phyloP scores from a whole-genome alignment of 306 rosid genomes.

The Carpinus viminea region DNA sequence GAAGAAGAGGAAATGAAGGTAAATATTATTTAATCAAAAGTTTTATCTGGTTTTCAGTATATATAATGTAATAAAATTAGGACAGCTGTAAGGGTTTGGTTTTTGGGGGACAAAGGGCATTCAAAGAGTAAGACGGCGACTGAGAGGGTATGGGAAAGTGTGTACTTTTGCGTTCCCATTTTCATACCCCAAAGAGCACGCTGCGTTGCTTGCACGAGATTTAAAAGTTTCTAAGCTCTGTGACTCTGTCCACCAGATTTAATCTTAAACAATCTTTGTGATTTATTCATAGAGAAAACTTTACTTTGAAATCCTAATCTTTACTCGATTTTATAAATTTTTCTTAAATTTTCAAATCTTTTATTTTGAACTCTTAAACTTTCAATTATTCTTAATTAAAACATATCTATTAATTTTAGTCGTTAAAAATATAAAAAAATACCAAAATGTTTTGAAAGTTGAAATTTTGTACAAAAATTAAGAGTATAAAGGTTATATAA shows the following conservation, averaged over 20 bases:
- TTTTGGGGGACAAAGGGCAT: conserved; percentile 53
- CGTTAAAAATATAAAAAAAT: no score
- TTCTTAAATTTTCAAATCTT: no score
- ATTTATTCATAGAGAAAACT: background rate
- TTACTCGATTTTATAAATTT: no score
- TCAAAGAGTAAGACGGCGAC: conserved; percentile 28
- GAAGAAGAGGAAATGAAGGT: conserved; percentile 10
- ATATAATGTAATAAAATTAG: conserved; percentile 6
- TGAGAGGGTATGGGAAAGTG: conserved; percentile 35
- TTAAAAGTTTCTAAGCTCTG: background rate
- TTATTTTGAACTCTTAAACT: no score
- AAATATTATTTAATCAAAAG: background rate
- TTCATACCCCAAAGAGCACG: conserved; percentile 51
- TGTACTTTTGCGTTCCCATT: conserved; percentile 40
- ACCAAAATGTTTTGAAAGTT: no score
- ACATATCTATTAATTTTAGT: no score
- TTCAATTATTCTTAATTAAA: no score
- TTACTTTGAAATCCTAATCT: no score
- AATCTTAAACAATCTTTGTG: background rate
- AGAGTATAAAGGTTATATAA: no score
- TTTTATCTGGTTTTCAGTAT: background rate
- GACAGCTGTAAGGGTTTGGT: conserved; percentile 69
- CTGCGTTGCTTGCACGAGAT: conserved; percentile 54
- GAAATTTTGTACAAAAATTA: no score
- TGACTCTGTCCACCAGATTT: background rate